Base-by-base conservation (phyloP, 108 stramenopile genomes). In the Skeletonema menzelii region DNA sequence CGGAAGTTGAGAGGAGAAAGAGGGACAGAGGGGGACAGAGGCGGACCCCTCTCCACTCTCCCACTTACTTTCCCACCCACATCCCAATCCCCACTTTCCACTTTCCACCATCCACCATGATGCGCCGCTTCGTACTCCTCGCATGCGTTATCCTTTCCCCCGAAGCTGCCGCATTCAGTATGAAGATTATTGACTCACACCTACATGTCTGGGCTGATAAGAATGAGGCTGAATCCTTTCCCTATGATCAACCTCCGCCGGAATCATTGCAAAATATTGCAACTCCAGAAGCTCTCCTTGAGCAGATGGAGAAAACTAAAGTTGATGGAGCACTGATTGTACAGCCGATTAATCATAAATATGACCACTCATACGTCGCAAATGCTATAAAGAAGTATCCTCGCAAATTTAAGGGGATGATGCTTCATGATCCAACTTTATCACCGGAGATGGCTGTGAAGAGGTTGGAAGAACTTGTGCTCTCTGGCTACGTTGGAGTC, bases 281-380 rank as follows among this genome's bases (percentile, higher is more conserved):
- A 0, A 85, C 87, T 8, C 78, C 85, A 10, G 60, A 70, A 6
- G 73, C 63, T 19, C 75, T 96, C 2, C 59, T 94, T 8, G 38
- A 82, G 28, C 73, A 85, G 65, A 96, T 96, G 95, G 56, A 83
- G 13, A 67, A 72, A 6, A 79, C 85, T 12, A 86, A 88, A n/a
- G 89, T 96, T 11, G 89, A 91, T 58, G 93, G 93, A 13, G 87
- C 95, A 14, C 65, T 96, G 6, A 90, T 96, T 47, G 93, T 96
- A 2, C 93, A 96, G 79, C 95, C 95, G 4, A 94, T 94, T 83
- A 92, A 94, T 76, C 88, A 94, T 71, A 94, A 94, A 76, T 93
- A 83, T 61, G 95, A 96, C 63, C 95, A 96, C 63, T 84, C 88
- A 2, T 96, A 93, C 69, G 93, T 96, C 8, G 47, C 65, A 13